These are phyloP conservation scores for Kregervanrija pseudodelftensis DNA, from an alignment of 805 yeast genomes.

Conservation along the genomic window DNA sequence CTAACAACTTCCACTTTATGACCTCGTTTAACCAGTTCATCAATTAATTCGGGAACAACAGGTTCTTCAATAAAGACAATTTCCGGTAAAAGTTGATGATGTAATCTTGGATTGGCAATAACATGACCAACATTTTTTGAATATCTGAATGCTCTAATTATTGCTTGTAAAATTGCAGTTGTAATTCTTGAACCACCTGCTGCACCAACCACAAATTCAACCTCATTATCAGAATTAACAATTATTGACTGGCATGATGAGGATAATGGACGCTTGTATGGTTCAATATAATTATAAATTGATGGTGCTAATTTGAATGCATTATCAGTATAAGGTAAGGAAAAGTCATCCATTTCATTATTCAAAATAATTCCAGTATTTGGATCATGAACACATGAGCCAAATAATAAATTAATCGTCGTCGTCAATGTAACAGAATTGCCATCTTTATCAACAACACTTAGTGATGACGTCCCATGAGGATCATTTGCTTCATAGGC, in stretches of 20 bases:
- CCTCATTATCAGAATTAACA: constrained; percentile 34
- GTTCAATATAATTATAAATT: constrained; percentile 65
- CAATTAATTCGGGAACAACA: constrained; percentile 32
- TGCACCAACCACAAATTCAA: constrained; percentile 76
- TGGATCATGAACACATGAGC: constrained; percentile 75
- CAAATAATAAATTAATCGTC: constrained; percentile 78
- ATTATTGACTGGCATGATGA: constrained; percentile 76
- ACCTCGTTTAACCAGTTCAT: constrained; percentile 37
- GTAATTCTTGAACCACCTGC: constrained; percentile 91
- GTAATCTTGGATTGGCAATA: constrained; percentile 74
- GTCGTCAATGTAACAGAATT: constrained; percentile 86
- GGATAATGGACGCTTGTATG: constrained; percentile 77
- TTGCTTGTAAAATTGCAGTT: constrained; percentile 76
- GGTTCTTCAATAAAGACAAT: constrained; percentile 52
- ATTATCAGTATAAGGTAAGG: constrained; percentile 60
- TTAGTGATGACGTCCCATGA: constrained; percentile 86
- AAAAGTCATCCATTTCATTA: constrained; percentile 93
- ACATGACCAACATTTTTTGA: constrained; percentile 55
- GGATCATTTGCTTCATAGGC: constrained; percentile 71
- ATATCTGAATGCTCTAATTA: constrained; percentile 58
- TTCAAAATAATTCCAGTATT: constrained; percentile 77
- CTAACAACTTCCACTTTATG: constrained; percentile 36
- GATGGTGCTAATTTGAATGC: constrained; percentile 82
- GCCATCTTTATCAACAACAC: constrained; percentile 64
- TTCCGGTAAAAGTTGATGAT: constrained; percentile 85